Base-by-base conservation (phyloP, 352 stramenopile species). In the Phytopythium helicoides region DNA sequence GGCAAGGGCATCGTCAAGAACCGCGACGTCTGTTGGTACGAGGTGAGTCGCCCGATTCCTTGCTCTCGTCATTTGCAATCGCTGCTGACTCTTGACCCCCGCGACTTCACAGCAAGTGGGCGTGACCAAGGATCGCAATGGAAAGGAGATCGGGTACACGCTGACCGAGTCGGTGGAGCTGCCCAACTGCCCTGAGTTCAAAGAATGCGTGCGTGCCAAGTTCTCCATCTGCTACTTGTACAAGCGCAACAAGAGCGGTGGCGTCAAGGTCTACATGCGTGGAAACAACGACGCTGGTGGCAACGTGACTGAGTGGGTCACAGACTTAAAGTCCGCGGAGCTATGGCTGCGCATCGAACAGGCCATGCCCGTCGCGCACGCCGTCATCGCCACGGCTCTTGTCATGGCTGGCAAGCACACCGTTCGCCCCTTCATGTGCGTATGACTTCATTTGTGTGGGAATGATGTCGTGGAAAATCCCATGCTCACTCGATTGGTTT, bases 141-240 rank as follows among this genome's bases (percentile, higher is more conserved):
- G 81, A 62, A 88, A 91, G 49, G 81, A 91, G 63, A 84, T 91
- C 47, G 81, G 81, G 9, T 91, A 91, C 70, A 84, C 79, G 19
- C 66, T 91, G 16, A 84, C 74, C 15, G 77, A 91, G 57, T 88
- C 76, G 10, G 77, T 91, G n/a, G 78, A 91, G 46, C 48, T 89
- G 12, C 69, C 73, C 8, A 85, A 65, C 12, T 91, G 81, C 47
- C 81, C 81, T 39, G 54, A 55, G 5, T 89, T 91, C 52, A 72
- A 71, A 11, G 64, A 86, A 38, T 89, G 81, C 40, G 73, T 91
- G 33, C 78, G 81, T 18, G 81, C 77, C 39, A 84, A 82, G 47
- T 66, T 91, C 19, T 87, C 73, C 10, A 72, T 84, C 39, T 91
- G 81, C 54, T 89, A 89, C 64, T 47, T 91, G 38, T 91, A 87